Conservation (phyloP, 2,329 filamentous ascomycete species). For the Alternaria ventricosa region DNA sequence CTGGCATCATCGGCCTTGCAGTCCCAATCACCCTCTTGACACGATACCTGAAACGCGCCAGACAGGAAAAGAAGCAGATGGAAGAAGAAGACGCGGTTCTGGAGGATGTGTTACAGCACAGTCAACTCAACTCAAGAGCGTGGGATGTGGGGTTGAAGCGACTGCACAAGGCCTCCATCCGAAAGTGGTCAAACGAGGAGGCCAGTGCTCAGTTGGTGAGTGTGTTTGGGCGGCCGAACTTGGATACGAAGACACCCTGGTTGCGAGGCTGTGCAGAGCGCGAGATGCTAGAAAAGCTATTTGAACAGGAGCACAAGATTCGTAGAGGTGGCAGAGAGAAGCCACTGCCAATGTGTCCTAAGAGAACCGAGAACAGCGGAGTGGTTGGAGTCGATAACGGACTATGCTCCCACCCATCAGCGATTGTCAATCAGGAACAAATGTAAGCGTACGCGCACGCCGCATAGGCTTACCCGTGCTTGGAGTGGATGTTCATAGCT, state of each 20-base stretch:
- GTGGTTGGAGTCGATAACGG: background rate
- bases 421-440: background rate
- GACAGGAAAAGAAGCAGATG: background rate
- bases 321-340: background rate
- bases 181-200: slow-evolving; percentile 1
- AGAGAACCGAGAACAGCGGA: background rate
- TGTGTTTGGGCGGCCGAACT: background rate
- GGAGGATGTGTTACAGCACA: background rate
- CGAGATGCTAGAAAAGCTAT: background rate
- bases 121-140: background rate
- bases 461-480: background rate
- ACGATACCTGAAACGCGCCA: background rate
- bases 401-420: background rate
- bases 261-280: background rate
- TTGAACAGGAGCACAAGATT: background rate
- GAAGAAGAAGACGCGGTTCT: background rate
- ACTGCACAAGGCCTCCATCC: background rate
- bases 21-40: background rate
- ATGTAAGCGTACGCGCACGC: background rate
- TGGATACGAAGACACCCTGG: background rate
- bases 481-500: background rate
- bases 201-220: background rate
- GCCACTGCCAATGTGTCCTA: background rate
- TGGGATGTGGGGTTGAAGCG: slow-evolving; percentile 1
- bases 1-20: background rate